Percentiles rank a stretch among this genome's conserved stretches.
phyloP scores from a whole-genome alignment of 495 filamentous ascomycete species.

The Cudoniella acicularis region DNA sequence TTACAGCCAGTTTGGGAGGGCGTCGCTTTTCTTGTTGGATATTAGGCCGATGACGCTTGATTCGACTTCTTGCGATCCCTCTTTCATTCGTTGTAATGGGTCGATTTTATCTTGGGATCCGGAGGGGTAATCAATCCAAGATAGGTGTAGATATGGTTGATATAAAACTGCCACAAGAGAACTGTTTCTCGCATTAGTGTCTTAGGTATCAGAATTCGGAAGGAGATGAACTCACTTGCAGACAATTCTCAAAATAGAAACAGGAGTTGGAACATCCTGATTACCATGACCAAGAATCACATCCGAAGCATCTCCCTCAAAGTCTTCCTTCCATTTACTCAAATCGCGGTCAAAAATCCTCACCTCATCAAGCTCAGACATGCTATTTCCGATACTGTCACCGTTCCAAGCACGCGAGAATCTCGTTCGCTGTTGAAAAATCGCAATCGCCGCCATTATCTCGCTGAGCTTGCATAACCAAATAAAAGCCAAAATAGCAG shows the following conservation, averaged over 20 bases:
- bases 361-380: conserved; percentile 5
- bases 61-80: conserved; percentile 5
- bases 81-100: conserved; percentile 13
- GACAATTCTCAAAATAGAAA: conserved; percentile 10
- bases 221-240: conserved; percentile 3
- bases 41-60: conserved; percentile 8
- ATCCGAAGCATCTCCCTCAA: not conserved
- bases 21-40: conserved; percentile 12
- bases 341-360: not conserved
- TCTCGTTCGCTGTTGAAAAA: conserved; percentile 1
- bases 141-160: conserved; percentile 12
- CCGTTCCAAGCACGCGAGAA: conserved; percentile 8
- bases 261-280: conserved; percentile 1
- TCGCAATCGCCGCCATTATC: conserved; percentile 13
- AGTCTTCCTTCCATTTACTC: conserved; percentile 2
- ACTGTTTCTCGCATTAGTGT: not conserved
- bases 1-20: conserved; percentile 11
- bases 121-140: not conserved
- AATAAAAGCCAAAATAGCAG: conserved; percentile 7
- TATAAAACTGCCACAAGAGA: conserved; percentile 10
- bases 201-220: not conserved
- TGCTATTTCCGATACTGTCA: not conserved
- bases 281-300: not conserved
- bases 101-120: not conserved
- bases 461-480: conserved; percentile 14